Base-by-base conservation (phyloP, 2,329 filamentous ascomycete species). In the Endocalyx cinctus region DNA sequence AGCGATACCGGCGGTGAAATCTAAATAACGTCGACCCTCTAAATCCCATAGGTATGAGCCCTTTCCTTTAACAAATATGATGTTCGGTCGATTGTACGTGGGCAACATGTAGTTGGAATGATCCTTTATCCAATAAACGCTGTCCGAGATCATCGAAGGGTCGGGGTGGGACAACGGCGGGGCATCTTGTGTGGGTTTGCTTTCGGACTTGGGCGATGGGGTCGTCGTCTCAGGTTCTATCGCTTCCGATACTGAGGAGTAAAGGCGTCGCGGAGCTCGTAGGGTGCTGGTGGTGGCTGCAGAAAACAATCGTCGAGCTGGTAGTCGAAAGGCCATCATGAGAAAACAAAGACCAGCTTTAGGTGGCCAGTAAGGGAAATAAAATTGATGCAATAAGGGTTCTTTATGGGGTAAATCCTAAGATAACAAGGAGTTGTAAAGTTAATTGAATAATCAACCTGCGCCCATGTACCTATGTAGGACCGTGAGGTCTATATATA, bases 1-100 rank as follows among this genome's bases (percentile, higher is more conserved):
- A 12, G 92, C 92, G 56, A 98, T 98, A 29, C 92, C 92, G 8
- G 89, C 84, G 1, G 92, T 97, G 52, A 98, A 87, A 63, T 98
- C 92, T 18, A 98, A 73, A 58, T 96, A 98, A 58, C 80, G 81
- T 41, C 86, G 72, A 56, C 92, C 85, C 65, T 96, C 88, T 23
- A 90, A 66, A 58, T 98, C 92, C 78, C 82, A 97, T 42, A 98
- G 62, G 58, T 88, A 89, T 40, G 83, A 88, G 3, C 92, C 92
- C 56, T 87, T 70, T 43, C 89, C 92, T 58, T 82, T 85, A 38
- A 88, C 79, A 60, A 98, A 96, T 55, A 97, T 85, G 3, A 88
- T 87, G 27, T 84, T 74, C 30, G 92, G 90, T 17, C 92, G 86
- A 33, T 87, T 80, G 63, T 98, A 98, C 33, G 92, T 98, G 3